Evolutionary conservation across 108 stramenopile genomes (phyloP).

Genomic region (Nitzschia sp.): DNA sequence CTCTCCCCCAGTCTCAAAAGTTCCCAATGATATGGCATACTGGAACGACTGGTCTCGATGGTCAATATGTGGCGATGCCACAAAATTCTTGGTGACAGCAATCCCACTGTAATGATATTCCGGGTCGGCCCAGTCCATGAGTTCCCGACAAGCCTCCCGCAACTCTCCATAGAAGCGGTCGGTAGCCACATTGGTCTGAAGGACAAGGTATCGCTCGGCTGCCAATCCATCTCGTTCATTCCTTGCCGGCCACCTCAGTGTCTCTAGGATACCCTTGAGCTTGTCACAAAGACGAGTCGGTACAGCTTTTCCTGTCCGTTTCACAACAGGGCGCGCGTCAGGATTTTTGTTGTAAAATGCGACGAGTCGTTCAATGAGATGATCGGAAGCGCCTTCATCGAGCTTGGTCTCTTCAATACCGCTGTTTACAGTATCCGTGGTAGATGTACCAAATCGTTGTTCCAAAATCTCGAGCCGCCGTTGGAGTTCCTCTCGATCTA

Average conservation of each 20-base stretch:
- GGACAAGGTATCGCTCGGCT: constrained; percentile 29
- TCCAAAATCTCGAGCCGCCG: not conserved
- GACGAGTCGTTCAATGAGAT: not conserved
- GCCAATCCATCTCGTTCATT: constrained; percentile 25
- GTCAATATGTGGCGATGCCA: constrained; percentile 65
- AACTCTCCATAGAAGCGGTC: constrained; percentile 29
- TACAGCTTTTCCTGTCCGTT: not conserved
- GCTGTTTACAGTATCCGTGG: not conserved
- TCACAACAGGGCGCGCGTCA: not conserved
- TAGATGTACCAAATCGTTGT: not conserved
- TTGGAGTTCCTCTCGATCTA: constrained; percentile 1
- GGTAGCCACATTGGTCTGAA: constrained; percentile 18
- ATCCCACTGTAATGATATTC: constrained; percentile 35
- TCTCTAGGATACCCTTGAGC: not conserved
- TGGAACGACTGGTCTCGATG: constrained; percentile 54
- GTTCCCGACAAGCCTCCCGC: constrained; percentile 25
- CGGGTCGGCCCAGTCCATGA: constrained; percentile 30
- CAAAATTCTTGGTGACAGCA: constrained; percentile 68
- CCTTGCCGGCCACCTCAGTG: constrained; percentile 25
- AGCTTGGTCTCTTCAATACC: not conserved
- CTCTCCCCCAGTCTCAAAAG: constrained; percentile 25
- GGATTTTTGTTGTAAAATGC: not conserved
- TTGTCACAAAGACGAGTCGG: not conserved
- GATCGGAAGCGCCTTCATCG: not conserved
- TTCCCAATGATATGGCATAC: constrained; percentile 46